phyloP scores from a whole-genome alignment of 1,284 basidiomycete species.

The Coniferiporia sulphurascens region DNA sequence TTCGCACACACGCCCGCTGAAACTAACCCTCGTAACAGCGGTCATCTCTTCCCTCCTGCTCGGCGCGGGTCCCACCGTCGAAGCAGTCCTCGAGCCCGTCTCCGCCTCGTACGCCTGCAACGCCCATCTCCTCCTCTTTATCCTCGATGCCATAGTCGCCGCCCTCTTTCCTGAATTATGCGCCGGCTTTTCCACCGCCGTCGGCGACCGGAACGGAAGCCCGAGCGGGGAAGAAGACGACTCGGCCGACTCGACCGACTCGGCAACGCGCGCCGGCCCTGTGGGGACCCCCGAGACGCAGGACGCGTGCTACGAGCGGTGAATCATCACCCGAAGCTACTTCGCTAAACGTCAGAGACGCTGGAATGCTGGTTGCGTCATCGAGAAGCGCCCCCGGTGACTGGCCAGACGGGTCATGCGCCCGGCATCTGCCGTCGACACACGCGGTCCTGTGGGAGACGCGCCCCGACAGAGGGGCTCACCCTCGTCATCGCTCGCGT shows the following conservation, averaged over 20 bases:
- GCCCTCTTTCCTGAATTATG: conserved; percentile 63
- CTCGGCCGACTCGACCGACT: not conserved
- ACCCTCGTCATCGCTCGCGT: no score
- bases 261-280: no score
- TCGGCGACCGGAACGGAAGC: not conserved
- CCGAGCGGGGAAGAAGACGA: not conserved
- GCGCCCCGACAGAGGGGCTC: no score
- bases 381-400: no score
- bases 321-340: not conserved
- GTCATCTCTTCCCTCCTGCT: conserved; percentile 41
- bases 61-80: conserved; percentile 42
- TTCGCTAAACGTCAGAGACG: not conserved
- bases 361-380: no score
- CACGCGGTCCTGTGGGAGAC: no score
- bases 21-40: conserved; percentile 20
- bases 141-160: conserved; percentile 59
- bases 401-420: no score
- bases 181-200: not conserved
- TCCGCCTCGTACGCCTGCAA: conserved; percentile 52
- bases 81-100: conserved; percentile 52
- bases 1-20: not conserved
- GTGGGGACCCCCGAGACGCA: not conserved
- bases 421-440: no score
- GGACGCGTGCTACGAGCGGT: not conserved
- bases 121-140: conserved; percentile 55